Evolutionary conservation across 2,329 filamentous ascomycete species (phyloP).

Genomic region (Colletotrichum camelliae): DNA sequence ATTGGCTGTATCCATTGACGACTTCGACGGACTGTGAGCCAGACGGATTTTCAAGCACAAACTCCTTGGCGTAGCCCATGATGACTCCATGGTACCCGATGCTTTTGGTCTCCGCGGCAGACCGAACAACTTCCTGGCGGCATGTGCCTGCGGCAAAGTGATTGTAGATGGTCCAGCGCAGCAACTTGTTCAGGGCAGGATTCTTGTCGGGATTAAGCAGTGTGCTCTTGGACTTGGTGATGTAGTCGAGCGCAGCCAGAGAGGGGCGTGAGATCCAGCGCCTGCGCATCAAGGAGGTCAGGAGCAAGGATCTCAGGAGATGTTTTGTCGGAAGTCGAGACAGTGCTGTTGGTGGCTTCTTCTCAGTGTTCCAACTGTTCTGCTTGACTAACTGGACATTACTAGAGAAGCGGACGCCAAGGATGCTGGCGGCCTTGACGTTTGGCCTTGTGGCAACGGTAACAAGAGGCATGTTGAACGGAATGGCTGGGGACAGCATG

Average conservation of each 20-base stretch:
- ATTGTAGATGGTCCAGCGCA: conserved; percentile 86
- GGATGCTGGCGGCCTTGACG: background rate
- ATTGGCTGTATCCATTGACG: conserved; percentile 41
- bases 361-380: background rate
- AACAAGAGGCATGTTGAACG: background rate
- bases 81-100: conserved; percentile 87
- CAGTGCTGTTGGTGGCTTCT: background rate
- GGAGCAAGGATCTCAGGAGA: background rate
- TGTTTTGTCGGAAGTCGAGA: background rate
- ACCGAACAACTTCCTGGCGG: conserved; percentile 68
- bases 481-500: background rate
- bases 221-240: background rate
- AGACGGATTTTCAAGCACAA: conserved; percentile 63
- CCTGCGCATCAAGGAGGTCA: background rate
- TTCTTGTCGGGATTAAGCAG: conserved; percentile 76
- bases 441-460: background rate
- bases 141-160: conserved; percentile 91
- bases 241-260: background rate
- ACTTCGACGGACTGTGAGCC: conserved; percentile 49
- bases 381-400: background rate
- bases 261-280: background rate
- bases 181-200: conserved; percentile 68
- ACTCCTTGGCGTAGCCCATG: conserved; percentile 83
- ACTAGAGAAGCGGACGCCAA: background rate
- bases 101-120: conserved; percentile 68